A percentile compares a stretch with the other conserved stretches of the same genome.
phyloP scores from a whole-genome alignment of 495 filamentous ascomycete genomes.

The Mytilinidion resinicola region DNA sequence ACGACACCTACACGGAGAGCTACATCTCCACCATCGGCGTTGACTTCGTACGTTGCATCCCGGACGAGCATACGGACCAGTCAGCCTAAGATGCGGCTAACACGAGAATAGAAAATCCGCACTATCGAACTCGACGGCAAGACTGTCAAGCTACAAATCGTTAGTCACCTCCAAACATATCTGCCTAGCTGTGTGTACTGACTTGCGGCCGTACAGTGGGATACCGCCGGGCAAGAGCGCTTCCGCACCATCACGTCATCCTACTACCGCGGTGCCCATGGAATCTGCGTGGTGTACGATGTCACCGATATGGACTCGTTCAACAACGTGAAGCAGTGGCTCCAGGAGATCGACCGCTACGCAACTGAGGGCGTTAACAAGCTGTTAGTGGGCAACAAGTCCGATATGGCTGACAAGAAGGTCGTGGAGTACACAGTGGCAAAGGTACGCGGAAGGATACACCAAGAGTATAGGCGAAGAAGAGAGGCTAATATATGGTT shows the following conservation, averaged over 20 bases:
- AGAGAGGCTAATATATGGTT: not conserved
- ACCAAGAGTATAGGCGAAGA: not conserved
- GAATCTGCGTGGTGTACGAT: conserved; percentile 99
- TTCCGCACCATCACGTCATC: conserved; percentile 99
- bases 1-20: conserved; percentile 99
- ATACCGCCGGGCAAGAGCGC: conserved; percentile 96
- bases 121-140: conserved; percentile 99
- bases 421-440: conserved; percentile 99
- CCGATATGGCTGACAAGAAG: conserved; percentile 99
- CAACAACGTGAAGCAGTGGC: conserved; percentile 99
- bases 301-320: conserved; percentile 99
- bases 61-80: not conserved
- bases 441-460: conserved; percentile 56
- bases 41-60: conserved; percentile 71
- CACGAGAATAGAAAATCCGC: conserved; percentile 79
- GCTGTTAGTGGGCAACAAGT: conserved; percentile 98
- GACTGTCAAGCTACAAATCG: conserved; percentile 99
- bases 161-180: conserved; percentile 44
- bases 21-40: conserved; percentile 99
- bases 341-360: conserved; percentile 98
- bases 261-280: conserved; percentile 97
- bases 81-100: conserved; percentile 1
- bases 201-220: conserved; percentile 60
- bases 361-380: conserved; percentile 99
- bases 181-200: not conserved